phyloP scores from a whole-genome alignment of 306 rosid species.

The Prunus davidiana region DNA sequence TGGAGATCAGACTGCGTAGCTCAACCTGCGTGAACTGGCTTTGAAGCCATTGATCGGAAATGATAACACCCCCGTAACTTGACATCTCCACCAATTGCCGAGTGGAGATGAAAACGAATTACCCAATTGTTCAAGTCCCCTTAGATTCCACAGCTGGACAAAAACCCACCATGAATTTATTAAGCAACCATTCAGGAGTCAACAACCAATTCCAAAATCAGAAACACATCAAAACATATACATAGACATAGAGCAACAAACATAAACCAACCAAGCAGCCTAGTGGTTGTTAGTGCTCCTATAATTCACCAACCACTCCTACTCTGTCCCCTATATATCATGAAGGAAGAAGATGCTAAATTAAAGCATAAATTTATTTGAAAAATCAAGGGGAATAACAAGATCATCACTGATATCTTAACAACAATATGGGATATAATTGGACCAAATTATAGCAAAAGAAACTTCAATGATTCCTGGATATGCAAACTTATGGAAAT shows the following conservation, averaged over 20 bases:
- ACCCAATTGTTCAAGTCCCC: slow-evolving; percentile 17
- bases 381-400: neutral
- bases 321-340: slow-evolving; percentile 34
- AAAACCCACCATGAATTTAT: slow-evolving; percentile 13
- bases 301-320: slow-evolving; percentile 32
- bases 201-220: slow-evolving; percentile 28
- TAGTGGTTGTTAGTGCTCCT: slow-evolving; percentile 27
- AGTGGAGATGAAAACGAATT: slow-evolving; percentile 9
- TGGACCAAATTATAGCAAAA: neutral
- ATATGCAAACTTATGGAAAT: slow-evolving; percentile 14
- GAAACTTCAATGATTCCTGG: neutral
- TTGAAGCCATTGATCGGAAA: slow-evolving; percentile 91
- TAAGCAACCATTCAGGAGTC: slow-evolving; percentile 5
- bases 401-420: neutral
- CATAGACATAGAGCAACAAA: slow-evolving; percentile 19
- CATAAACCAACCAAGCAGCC: slow-evolving; percentile 14
- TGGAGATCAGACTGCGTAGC: slow-evolving; percentile 80
- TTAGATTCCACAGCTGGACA: slow-evolving; percentile 12
- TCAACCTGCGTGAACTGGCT: slow-evolving; percentile 94
- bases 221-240: slow-evolving; percentile 8
- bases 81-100: slow-evolving; percentile 56
- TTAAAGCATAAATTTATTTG: neutral
- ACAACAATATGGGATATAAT: neutral
- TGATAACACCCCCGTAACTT: slow-evolving; percentile 70
- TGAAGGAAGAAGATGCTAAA: slow-evolving; percentile 24